phyloP scores from a whole-genome alignment of 1,284 basidiomycete genomes.

The Papiliotrema flavescens region DNA sequence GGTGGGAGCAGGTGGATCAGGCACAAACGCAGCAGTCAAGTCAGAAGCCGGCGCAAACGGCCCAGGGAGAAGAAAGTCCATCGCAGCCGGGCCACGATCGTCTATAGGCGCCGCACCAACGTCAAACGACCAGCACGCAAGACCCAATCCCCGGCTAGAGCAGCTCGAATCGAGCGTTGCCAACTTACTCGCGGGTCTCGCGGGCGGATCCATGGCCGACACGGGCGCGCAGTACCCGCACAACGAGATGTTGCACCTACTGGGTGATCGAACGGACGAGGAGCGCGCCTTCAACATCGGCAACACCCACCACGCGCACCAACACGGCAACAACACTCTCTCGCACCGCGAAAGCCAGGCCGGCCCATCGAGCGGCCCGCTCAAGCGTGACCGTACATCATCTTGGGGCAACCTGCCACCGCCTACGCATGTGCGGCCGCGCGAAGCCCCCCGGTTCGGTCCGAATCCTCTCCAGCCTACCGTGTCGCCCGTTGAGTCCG shows the following conservation, averaged over 20 bases:
- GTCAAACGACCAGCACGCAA: background rate
- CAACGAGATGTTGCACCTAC: slow-evolving; percentile 13
- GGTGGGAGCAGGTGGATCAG: no score
- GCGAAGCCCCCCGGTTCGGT: slow-evolving; percentile 15
- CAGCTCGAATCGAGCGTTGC: slow-evolving; percentile 31
- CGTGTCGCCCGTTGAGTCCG: slow-evolving; percentile 9
- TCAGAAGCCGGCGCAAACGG: no score
- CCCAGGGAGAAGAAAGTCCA: no score
- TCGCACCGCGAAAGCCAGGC: background rate
- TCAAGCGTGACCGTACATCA: background rate
- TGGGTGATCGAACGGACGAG: slow-evolving; percentile 3
- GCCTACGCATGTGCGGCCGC: slow-evolving; percentile 9
- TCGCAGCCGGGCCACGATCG: no score
- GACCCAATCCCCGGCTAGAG: slow-evolving; percentile 7
- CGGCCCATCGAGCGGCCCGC: background rate
- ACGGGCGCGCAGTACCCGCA: slow-evolving; percentile 7
- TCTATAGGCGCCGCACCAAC: no score
- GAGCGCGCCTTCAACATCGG: background rate
- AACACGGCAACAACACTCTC: background rate
- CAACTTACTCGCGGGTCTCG: slow-evolving; percentile 25
- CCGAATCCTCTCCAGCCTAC: background rate
- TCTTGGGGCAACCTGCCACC: slow-evolving; percentile 8
- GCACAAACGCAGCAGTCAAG: no score
- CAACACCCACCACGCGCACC: background rate
- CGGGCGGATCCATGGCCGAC: slow-evolving; percentile 1